Conservation (phyloP, 2,329 filamentous ascomycete genomes). For the Endoconidiophora laricicola region DNA sequence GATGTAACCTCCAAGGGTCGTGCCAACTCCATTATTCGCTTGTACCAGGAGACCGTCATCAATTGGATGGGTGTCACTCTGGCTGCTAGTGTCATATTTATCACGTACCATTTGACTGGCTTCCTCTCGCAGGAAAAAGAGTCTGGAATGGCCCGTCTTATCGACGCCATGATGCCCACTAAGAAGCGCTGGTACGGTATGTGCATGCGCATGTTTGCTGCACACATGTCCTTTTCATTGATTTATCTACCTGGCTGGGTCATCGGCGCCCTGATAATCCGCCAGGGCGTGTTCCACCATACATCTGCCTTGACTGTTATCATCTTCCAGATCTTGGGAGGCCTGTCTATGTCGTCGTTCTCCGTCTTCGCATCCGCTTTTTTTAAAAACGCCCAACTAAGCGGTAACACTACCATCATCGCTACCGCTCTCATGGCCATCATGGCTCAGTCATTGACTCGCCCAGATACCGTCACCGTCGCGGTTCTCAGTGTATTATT, state of each 20-base stretch:
- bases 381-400: constrained; percentile 76
- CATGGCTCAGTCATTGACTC: constrained; percentile 57
- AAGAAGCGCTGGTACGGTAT: constrained; percentile 59
- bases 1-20: constrained; percentile 51
- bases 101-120: constrained; percentile 76
- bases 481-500: constrained; percentile 60
- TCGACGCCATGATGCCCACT: constrained; percentile 84
- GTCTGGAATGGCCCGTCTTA: constrained; percentile 68
- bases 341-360: constrained; percentile 61
- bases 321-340: constrained; percentile 59
- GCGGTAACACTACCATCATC: constrained; percentile 64
- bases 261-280: constrained; percentile 50
- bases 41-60: constrained; percentile 53
- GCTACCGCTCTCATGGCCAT: constrained; percentile 61
- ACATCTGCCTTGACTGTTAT: constrained; percentile 50
- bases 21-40: constrained; percentile 43
- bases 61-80: constrained; percentile 65
- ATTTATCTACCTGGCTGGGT: constrained; percentile 76
- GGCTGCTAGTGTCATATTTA: constrained; percentile 61
- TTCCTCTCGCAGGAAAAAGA: constrained; percentile 76
- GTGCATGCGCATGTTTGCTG: constrained; percentile 57
- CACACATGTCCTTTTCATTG: constrained; percentile 64
- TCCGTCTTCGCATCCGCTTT: constrained; percentile 68
- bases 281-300: constrained; percentile 44
- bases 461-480: constrained; percentile 45